phyloP scores from a whole-genome alignment of 805 yeast genomes.

The Metschnikowia lachancei region DNA sequence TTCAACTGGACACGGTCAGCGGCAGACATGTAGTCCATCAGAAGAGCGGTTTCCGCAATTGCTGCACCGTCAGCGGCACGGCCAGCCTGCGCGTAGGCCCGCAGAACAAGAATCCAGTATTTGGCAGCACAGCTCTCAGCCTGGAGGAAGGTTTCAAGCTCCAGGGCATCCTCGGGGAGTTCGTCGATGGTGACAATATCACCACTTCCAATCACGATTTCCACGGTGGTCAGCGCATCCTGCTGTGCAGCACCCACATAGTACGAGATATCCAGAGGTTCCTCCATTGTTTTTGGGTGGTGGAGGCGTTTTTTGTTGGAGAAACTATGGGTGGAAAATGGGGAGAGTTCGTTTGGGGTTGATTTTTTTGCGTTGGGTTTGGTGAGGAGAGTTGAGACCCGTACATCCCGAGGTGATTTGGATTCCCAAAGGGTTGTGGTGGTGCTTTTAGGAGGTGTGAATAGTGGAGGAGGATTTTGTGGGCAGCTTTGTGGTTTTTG shows the following conservation, averaged over 20 bases:
- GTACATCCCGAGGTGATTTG: neutral
- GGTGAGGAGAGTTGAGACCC: neutral
- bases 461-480: too few relatives aligned
- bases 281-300: slow-evolving; percentile 13
- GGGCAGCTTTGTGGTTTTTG: too few relatives aligned
- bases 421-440: too few relatives aligned
- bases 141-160: slow-evolving; percentile 71
- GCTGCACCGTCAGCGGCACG: slow-evolving; percentile 59
- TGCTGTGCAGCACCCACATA: slow-evolving; percentile 31
- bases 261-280: slow-evolving; percentile 26
- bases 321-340: neutral
- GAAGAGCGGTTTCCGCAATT: slow-evolving; percentile 61
- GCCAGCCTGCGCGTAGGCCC: slow-evolving; percentile 69
- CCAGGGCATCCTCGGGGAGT: slow-evolving; percentile 85
- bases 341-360: neutral
- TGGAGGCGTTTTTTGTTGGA: neutral
- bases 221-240: slow-evolving; percentile 38
- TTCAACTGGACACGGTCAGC: slow-evolving; percentile 53
- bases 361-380: too few relatives aligned
- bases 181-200: slow-evolving; percentile 87
- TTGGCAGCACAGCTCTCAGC: slow-evolving; percentile 74
- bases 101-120: slow-evolving; percentile 82
- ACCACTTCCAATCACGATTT: slow-evolving; percentile 71
- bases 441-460: too few relatives aligned
- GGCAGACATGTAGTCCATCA: slow-evolving; percentile 32